Evolutionary conservation across 768 basidiomycete genomes (phyloP).

Genomic region (Mycena amicta): DNA sequence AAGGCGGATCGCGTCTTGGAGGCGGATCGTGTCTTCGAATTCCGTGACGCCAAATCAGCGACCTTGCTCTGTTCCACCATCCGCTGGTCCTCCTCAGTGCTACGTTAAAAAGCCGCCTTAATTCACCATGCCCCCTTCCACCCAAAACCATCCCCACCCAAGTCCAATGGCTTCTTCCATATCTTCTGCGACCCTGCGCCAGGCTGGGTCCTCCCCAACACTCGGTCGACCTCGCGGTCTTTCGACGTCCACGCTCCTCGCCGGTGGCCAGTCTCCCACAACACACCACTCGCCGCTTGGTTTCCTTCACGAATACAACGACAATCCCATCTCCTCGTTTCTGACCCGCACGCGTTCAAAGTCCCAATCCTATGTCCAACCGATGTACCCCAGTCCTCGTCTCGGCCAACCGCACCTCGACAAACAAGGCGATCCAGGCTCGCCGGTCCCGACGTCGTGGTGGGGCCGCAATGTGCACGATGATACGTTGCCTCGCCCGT

Average conservation of each 20-base stretch:
- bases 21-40: not conserved
- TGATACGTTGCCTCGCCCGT: constrained; percentile 20
- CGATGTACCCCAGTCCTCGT: constrained; percentile 1
- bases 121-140: constrained; percentile 8
- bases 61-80: constrained; percentile 1
- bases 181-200: constrained; percentile 14
- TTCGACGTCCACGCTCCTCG: constrained; percentile 13
- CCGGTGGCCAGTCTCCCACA: not conserved
- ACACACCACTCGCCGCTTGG: constrained; percentile 5
- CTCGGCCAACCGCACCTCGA: not conserved
- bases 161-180: constrained; percentile 15
- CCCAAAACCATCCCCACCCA: constrained; percentile 3
- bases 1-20: not conserved
- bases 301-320: constrained; percentile 16
- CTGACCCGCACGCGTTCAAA: constrained; percentile 20
- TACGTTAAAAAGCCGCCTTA: constrained; percentile 9
- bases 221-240: constrained; percentile 13
- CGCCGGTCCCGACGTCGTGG: constrained; percentile 19
- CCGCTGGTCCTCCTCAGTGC: constrained; percentile 13
- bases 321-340: constrained; percentile 19
- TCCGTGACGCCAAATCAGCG: not conserved
- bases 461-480: constrained; percentile 20
- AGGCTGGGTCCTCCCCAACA: constrained; percentile 5
- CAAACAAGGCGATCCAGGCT: not conserved
- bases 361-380: constrained; percentile 14